Evolutionary conservation across 768 basidiomycete genomes (phyloP), one percentile per base, ranked within the genome.

Genomic region (Leccinum rimulosum): DNA sequence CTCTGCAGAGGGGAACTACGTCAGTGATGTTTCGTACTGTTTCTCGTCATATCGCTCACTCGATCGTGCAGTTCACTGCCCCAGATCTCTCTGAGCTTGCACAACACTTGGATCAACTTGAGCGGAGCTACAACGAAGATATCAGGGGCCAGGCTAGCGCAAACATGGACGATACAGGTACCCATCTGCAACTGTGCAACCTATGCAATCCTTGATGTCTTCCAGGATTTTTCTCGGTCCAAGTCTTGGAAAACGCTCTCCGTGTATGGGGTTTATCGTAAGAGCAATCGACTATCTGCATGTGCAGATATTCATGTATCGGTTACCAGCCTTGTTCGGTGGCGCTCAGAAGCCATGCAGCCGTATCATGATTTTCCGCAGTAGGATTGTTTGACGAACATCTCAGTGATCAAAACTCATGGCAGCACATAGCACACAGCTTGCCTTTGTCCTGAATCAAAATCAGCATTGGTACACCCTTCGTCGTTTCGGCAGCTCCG

Each of bases 151-250:
- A 66, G 54, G 70, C 75, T 45, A 88, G 88, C 74, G 78, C 81
- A 60, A 97, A 97, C 68, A 92, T 95, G 89, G 94, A 97, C 65
- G 94, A 95, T 71, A 93, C 92, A 28, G 94, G 93, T 85, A 61
- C 35, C 66, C 56, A 9, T 52, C 9, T 11, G 0, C 6, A 38
- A 15, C 11, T 51, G 4, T 8, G 10, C 25, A n/a, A 7, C 11
- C 5, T 9, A 33, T n/a, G 12, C 14, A 25, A 15, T 3, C 4
- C 30, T 60, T 27, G 64, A 31, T 2, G 11, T 54, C 50, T 54
- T 40, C 22, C 63, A 93, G 91, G 92, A 2, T 97, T 93, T 72
- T 97, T 97, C 74, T 95, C 94, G 2, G 82, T 96, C 1, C 93
- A 94, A 62, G 95, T 96, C 2, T 71, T 96, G 17, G 91, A 94